Evolutionary conservation across 495 filamentous ascomycete genomes (phyloP).

Genomic region (Alectoria sarmentosa): DNA sequence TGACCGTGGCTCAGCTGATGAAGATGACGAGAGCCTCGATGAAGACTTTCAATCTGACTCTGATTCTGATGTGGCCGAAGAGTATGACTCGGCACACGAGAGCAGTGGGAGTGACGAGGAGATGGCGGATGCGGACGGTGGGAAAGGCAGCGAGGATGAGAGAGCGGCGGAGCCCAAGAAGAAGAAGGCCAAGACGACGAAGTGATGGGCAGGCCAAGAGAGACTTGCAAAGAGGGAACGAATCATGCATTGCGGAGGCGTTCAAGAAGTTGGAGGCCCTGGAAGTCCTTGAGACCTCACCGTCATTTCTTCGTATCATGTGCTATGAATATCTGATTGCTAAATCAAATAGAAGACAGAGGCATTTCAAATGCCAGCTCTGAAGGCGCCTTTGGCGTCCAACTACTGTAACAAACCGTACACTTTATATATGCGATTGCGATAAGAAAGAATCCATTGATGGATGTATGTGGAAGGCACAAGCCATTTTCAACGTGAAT

Average conservation of each 20-base stretch:
- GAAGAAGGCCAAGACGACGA: constrained; percentile 59
- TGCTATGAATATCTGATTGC: background rate
- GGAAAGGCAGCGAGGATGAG: constrained; percentile 27
- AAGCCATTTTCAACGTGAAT: too few relatives aligned
- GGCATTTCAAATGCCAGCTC: background rate
- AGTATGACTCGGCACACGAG: constrained; percentile 86
- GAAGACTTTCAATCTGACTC: constrained; percentile 91
- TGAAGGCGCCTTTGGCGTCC: background rate
- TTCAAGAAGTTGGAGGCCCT: background rate
- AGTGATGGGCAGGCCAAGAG: constrained; percentile 14
- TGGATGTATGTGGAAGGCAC: too few relatives aligned
- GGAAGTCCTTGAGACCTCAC: background rate
- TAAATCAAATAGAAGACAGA: background rate
- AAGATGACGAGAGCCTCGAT: constrained; percentile 89
- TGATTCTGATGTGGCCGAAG: constrained; percentile 93
- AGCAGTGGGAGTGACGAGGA: constrained; percentile 67
- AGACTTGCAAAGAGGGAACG: background rate
- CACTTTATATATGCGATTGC: too few relatives aligned
- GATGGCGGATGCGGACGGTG: constrained; percentile 47
- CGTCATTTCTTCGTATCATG: background rate
- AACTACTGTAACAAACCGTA: background rate
- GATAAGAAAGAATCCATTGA: too few relatives aligned
- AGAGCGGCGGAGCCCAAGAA: constrained; percentile 50
- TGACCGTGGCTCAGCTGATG: constrained; percentile 86
- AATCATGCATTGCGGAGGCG: constrained; percentile 11